Base-by-base conservation (phyloP, 106 monocot species). In the Apostasia shenzhenica region DNA sequence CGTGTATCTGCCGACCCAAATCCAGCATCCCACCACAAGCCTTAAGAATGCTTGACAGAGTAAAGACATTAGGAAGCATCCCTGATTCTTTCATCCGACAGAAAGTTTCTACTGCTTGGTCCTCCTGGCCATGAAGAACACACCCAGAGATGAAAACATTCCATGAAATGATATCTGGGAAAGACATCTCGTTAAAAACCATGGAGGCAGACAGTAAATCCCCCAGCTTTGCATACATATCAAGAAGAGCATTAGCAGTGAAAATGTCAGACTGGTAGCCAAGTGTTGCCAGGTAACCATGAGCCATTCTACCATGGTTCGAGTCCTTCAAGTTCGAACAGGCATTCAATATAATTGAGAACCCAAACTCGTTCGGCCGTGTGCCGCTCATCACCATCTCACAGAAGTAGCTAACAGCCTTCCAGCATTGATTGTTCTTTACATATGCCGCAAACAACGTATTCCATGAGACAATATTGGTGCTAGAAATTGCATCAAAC, bases 81-180 rank as follows among this genome's bases (percentile, higher is more conserved):
- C 77, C 81, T 4, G 66, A 77, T 1, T 54, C 41, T 59, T 71
- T 90, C 97, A 99, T 93, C 60, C 74, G 67, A n/a, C 12, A 46
- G 3, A 90, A 81, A 12, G 93, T 55, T 3, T 72, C 61, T 65
- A 92, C 62, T 3, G 92, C 89, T 41, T 57, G 65, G 13, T 56
- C 41, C 64, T 87, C 76, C 45, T 72, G 65, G 4, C 89, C 83
- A 55, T 81, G 76, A 63, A 80, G 73, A 37, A 99, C 97, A 53
- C 92, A 90, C 2, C 93, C 97, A 0, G 88, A 72, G 51, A 99
- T 83, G 5, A 90, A 75, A 51, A 88, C 83, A 72, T 95, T 95
- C 91, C 91, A 95, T 1, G 95, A 84, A 57, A 95, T 53, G 12
- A 86, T 59, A 78, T 95, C 91, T 0, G 71, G 75, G 11, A 14